phyloP scores from a whole-genome alignment of 2,329 filamentous ascomycete species.

The Colletotrichum orchidophilum region DNA sequence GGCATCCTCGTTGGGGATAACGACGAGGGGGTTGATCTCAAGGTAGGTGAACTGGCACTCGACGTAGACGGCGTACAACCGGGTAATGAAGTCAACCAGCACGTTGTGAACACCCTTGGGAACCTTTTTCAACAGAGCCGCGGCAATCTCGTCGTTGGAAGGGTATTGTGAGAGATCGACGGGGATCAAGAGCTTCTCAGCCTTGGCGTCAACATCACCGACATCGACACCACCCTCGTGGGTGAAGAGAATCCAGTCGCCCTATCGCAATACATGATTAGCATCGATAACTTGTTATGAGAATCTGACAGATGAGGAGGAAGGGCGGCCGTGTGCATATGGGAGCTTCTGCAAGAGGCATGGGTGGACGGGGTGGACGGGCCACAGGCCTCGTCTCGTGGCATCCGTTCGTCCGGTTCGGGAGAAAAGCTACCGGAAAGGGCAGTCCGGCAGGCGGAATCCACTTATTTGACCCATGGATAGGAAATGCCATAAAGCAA shows the following conservation, averaged over 20 bases:
- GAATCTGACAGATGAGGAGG: background rate
- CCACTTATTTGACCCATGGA: conserved; percentile 34
- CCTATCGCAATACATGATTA: conserved; percentile 61
- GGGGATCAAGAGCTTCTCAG: conserved; percentile 97
- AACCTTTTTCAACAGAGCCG: conserved; percentile 87
- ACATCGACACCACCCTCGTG: conserved; percentile 99
- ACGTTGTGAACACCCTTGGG: conserved; percentile 97
- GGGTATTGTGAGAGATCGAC: conserved; percentile 95
- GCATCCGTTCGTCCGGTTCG: conserved; percentile 51
- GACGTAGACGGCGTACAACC: conserved; percentile 98
- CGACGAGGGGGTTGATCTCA: conserved; percentile 99
- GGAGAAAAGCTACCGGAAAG: conserved; percentile 39
- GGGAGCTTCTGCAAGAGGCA: conserved; percentile 15
- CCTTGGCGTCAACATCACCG: conserved; percentile 98
- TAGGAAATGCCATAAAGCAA: conserved; percentile 31
- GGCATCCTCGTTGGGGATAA: conserved; percentile 91
- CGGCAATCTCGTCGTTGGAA: conserved; percentile 93
- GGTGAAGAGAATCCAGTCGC: conserved; percentile 99
- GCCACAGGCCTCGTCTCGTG: conserved; percentile 40
- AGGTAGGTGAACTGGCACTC: conserved; percentile 99
- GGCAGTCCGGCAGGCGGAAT: conserved; percentile 31
- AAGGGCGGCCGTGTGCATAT: conserved; percentile 8
- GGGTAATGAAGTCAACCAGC: conserved; percentile 98
- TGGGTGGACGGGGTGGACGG: conserved; percentile 22
- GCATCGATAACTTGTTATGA: background rate